Evolutionary conservation across 331 rosid genomes (phyloP).

Genomic region (Saraca asoca): DNA sequence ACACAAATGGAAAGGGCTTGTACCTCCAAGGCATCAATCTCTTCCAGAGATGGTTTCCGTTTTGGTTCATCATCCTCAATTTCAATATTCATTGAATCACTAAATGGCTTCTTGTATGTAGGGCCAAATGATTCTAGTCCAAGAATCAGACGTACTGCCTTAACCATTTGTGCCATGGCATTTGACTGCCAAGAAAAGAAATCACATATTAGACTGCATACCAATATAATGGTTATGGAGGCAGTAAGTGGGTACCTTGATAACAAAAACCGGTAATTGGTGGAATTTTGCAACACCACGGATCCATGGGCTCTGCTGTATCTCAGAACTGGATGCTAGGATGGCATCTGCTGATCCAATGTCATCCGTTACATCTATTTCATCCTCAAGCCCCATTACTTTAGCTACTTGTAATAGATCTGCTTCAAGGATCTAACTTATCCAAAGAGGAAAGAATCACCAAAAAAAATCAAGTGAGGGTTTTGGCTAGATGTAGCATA

Average conservation of each 20-base stretch:
- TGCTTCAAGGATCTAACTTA: conserved; percentile 74
- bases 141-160: conserved; percentile 88
- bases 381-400: conserved; percentile 87
- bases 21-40: conserved; percentile 99
- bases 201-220: conserved; percentile 17
- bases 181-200: conserved; percentile 64
- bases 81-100: conserved; percentile 61
- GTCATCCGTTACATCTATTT: conserved; percentile 76
- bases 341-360: conserved; percentile 84
- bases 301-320: conserved; percentile 85
- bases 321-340: conserved; percentile 73
- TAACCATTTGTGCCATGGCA: conserved; percentile 96
- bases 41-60: conserved; percentile 88
- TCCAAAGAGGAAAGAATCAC: conserved; percentile 29
- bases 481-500: conserved; percentile 18
- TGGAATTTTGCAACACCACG: conserved; percentile 88
- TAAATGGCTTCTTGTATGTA: conserved; percentile 46
- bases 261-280: conserved; percentile 82
- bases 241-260: conserved; percentile 58
- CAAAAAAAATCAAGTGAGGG: conserved; percentile 5
- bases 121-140: conserved; percentile 64
- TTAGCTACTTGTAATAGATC: conserved; percentile 87
- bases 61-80: conserved; percentile 86
- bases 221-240: conserved; percentile 17
- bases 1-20: conserved; percentile 32